Base-by-base conservation (phyloP, 139 green algal genomes). In the Asterochloris sp. region DNA sequence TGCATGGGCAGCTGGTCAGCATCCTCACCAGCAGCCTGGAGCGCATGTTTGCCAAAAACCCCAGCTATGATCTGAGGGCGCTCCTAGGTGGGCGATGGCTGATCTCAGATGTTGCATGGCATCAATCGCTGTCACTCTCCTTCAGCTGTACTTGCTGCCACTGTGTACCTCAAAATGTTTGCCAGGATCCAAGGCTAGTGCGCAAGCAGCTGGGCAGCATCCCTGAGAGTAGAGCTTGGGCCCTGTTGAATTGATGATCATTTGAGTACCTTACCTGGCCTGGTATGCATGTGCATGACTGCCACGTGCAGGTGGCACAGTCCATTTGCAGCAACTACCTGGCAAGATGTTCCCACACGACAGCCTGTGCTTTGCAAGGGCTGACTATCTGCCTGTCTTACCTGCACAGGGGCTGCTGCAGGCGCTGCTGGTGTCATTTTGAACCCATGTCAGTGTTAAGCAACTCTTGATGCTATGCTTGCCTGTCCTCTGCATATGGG, bases 21-120 rank as follows among this genome's bases (percentile, higher is more conserved):
- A 88, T 92, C 28, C 83, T 93, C 17, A 92, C 90, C 21, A 78
- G 80, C 67, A 91, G 88, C 27, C 79, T 97, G 26, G 90, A 96
- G 80, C 77, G 84, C 23, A 88, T 91, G 54, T 88, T 96, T 67
- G 62, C 78, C 47, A 83, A 85, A 60, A 92, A 89, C 64, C 88
- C 93, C 16, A 85, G 87, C 26, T 96, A 92, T 80, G 94, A 97
- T 79, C 86, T 91, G 21, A 89, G 89, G 23, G 68, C 84, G 11
- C 81, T 96, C 79, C 82, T 96, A 67, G 84, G 76, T 82, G 78
- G 84, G 76, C 75, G 17, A 26, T 15, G 13, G 27, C 27, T 28
- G 21, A 13, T 78, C 61, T 27, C 23, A 28, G 47, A 29, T 29
- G 12, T 61, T 60, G 26, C 19, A 76, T 78, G 27, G 4, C 15